A percentile compares a stretch with the other conserved stretches of the same genome.
Conservation (phyloP, 768 basidiomycete genomes). For the Multifurca ochricompacta region DNA sequence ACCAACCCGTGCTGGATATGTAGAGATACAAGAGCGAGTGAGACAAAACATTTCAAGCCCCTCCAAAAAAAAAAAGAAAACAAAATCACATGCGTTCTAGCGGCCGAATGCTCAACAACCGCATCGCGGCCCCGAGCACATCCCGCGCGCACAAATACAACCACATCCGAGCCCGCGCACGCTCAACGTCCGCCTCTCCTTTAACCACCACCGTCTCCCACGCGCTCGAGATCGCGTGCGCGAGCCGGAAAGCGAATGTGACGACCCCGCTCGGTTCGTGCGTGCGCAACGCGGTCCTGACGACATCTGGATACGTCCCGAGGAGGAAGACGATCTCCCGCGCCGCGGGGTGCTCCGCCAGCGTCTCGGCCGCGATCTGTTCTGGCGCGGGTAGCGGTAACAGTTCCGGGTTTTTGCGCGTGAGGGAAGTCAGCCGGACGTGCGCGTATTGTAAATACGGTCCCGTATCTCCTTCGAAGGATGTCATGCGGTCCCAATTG, state of each 20-base stretch:
- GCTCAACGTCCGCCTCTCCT: slow-evolving; percentile 66
- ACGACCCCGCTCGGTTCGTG: slow-evolving; percentile 90
- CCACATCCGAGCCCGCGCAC: slow-evolving; percentile 80
- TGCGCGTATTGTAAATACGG: slow-evolving; percentile 97
- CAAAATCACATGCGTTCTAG: slow-evolving; percentile 93
- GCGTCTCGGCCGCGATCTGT: slow-evolving; percentile 60
- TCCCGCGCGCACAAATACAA: slow-evolving; percentile 84
- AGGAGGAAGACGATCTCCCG: slow-evolving; percentile 83
- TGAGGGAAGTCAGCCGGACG: slow-evolving; percentile 84
- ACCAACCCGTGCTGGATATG: not conserved
- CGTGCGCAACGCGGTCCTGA: slow-evolving; percentile 74
- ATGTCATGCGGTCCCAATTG: slow-evolving; percentile 89
- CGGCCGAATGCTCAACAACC: slow-evolving; percentile 79
- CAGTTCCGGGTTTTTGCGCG: slow-evolving; percentile 85
- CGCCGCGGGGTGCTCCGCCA: slow-evolving; percentile 62
- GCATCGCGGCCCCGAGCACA: slow-evolving; percentile 83
- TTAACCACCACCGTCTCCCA: slow-evolving; percentile 90
- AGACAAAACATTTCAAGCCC: too few species aligned
- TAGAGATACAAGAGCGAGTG: too few species aligned
- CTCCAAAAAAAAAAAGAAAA: too few species aligned
- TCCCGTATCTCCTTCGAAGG: slow-evolving; percentile 93
- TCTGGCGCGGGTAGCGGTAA: slow-evolving; percentile 63
- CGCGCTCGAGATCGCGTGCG: slow-evolving; percentile 83
- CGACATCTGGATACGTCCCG: slow-evolving; percentile 86
- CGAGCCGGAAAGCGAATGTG: slow-evolving; percentile 80